A percentile compares a stretch with the other conserved stretches of the same genome.
Conservation (phyloP, 306 rosid genomes). For the Vigna unguiculata region DNA sequence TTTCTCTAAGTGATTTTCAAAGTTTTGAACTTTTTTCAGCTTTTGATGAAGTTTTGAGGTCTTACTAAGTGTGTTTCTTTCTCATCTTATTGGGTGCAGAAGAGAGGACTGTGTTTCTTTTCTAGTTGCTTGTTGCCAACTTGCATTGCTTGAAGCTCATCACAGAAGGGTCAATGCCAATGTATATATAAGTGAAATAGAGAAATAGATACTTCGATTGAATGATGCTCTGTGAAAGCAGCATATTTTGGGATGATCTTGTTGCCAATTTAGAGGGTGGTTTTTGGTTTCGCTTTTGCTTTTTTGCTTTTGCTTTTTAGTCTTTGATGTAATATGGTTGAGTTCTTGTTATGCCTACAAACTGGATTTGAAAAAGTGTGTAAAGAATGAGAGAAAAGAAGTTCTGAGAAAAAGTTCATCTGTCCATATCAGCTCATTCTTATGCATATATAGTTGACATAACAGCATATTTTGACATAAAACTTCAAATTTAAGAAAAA, state of each 20-base stretch:
- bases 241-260: slow-evolving; percentile 22
- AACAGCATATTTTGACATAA: too few species aligned
- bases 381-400: slow-evolving; percentile 7
- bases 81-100: slow-evolving; percentile 61
- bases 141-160: slow-evolving; percentile 64
- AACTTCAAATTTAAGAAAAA: too few species aligned
- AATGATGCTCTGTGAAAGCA: slow-evolving; percentile 25
- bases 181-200: slow-evolving; percentile 46
- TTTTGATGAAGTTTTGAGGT: slow-evolving; percentile 37
- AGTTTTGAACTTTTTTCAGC: slow-evolving; percentile 19
- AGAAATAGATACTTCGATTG: slow-evolving; percentile 32
- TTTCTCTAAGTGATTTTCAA: not conserved
- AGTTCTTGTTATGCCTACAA: slow-evolving; percentile 15
- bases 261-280: slow-evolving; percentile 27
- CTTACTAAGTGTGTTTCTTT: slow-evolving; percentile 2
- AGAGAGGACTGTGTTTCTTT: slow-evolving; percentile 77
- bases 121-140: slow-evolving; percentile 83
- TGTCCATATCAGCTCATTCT: slow-evolving; percentile 19
- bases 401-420: not conserved
- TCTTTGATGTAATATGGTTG: slow-evolving; percentile 1
- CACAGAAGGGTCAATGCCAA: slow-evolving; percentile 15
- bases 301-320: not conserved
- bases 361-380: slow-evolving; percentile 32
- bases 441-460: not conserved
- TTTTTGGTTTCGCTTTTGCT: slow-evolving; percentile 2